A percentile compares a stretch with the other conserved stretches of the same genome.
phyloP scores from a whole-genome alignment of 768 basidiomycete species.

The Phylloporus rhodoxanthus region DNA sequence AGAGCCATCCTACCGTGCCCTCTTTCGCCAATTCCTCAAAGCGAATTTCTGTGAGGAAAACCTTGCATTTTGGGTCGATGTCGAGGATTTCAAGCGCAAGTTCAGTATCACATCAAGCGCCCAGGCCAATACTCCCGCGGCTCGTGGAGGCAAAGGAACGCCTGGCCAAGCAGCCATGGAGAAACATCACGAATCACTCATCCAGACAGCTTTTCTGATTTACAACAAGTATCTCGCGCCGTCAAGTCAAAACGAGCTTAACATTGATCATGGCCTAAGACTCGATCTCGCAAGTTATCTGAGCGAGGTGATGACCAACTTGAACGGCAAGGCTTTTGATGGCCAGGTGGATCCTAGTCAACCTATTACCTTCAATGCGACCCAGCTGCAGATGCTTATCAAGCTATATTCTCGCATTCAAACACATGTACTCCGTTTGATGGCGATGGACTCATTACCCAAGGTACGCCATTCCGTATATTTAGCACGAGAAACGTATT shows the following conservation, averaged over 20 bases:
- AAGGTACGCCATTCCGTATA: slow-evolving; percentile 49
- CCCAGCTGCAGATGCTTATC: slow-evolving; percentile 91
- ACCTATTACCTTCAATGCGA: slow-evolving; percentile 83
- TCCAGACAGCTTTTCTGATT: slow-evolving; percentile 89
- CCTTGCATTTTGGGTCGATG: slow-evolving; percentile 94
- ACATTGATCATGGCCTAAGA: slow-evolving; percentile 95
- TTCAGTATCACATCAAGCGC: slow-evolving; percentile 95
- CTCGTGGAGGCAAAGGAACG: slow-evolving; percentile 43
- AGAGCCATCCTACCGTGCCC: slow-evolving; percentile 77
- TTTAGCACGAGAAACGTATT: slow-evolving; percentile 6
- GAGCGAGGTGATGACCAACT: slow-evolving; percentile 75
- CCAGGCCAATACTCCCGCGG: slow-evolving; percentile 46
- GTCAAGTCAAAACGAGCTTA: slow-evolving; percentile 91
- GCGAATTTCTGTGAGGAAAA: slow-evolving; percentile 99
- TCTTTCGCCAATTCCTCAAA: slow-evolving; percentile 93
- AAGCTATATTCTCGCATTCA: slow-evolving; percentile 94
- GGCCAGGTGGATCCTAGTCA: slow-evolving; percentile 80
- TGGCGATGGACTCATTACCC: slow-evolving; percentile 99
- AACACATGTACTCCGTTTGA: slow-evolving; percentile 91
- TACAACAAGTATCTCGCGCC: slow-evolving; percentile 95
- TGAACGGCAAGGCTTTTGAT: slow-evolving; percentile 72
- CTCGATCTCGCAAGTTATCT: slow-evolving; percentile 93
- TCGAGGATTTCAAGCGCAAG: slow-evolving; percentile 93
- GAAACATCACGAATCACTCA: slow-evolving; percentile 90
- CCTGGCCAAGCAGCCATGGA: slow-evolving; percentile 91